Evolutionary conservation across 2,329 filamentous ascomycete genomes (phyloP), one percentile per base, ranked within the genome.

Genomic region (Penicillium sp.): DNA sequence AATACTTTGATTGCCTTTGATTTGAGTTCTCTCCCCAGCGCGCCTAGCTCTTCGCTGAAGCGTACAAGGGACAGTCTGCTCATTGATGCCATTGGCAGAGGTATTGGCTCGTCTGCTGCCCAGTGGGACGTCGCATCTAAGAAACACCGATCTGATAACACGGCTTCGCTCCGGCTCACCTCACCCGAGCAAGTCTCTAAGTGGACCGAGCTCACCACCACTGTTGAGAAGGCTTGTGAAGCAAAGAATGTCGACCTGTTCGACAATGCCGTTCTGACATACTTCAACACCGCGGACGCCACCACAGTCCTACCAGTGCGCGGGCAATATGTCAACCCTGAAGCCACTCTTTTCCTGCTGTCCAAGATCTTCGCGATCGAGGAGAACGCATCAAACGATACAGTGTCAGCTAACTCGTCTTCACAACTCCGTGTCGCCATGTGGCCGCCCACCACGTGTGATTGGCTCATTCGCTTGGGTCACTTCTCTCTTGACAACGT

Each of bases 1-100:
- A 73, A 70, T 36, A 71, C 71, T 5, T 62, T 80, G n/a, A 61
- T 79, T 42, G 74, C 74, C 4, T 75, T 79, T 48, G 77, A 79
- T 52, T 58, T 79, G 43, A 71, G 64, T 38, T 63, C 70, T 22
- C 60, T 71, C 16, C 59, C 71, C 45, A 64, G 57, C 29, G 58
- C 64, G 9, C 60, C 62, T 3, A 66, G 62, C 6, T 58, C 62
- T 14, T 70, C 67, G 22, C 63, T 72, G n/a, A 77, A 77, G 61
- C 68, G 73, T 8, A 66, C 71, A 6, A 67, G 72, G 18, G 72
- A 74, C 48, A 73, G 73, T 10, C 66, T 76, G 13, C 59, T 77
- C 21, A 72, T 76, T 31, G 73, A 77, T 57, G 72, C 74, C 9
- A 74, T 77, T 54, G 74, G 74, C 9, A 71, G 73, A 32, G 75